phyloP scores from a whole-genome alignment of 495 filamentous ascomycete genomes.

The Filosporella fistucella region DNA sequence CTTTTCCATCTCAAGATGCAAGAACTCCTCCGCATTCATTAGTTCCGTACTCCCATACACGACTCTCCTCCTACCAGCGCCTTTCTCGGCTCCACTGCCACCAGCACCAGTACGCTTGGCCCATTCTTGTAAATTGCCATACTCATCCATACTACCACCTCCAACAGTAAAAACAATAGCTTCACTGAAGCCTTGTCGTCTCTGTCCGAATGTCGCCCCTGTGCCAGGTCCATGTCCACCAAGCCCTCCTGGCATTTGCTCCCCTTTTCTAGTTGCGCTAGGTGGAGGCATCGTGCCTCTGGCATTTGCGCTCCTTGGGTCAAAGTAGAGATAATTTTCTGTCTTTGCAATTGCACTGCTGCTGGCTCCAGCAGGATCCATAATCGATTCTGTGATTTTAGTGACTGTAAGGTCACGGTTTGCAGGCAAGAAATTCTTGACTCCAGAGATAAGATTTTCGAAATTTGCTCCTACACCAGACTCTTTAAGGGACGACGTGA shows the following conservation, averaged over 20 bases:
- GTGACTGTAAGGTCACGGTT: conserved; percentile 95
- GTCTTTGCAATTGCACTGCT: conserved; percentile 94
- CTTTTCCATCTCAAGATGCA: conserved; percentile 71
- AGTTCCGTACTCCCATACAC: conserved; percentile 96
- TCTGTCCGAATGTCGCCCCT: conserved; percentile 86
- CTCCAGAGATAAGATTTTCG: conserved; percentile 92
- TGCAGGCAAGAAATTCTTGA: conserved; percentile 95
- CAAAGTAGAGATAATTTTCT: conserved; percentile 98
- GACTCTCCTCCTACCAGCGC: conserved; percentile 60
- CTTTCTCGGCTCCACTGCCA: conserved; percentile 39
- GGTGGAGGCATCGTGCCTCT: conserved; percentile 87
- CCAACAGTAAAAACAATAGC: conserved; percentile 97
- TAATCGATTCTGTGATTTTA: conserved; percentile 96
- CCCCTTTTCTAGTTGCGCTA: conserved; percentile 43
- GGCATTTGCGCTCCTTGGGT: conserved; percentile 88
- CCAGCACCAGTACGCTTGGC: conserved; percentile 63
- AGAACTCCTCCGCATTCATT: conserved; percentile 85
- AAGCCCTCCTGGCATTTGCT: conserved; percentile 35
- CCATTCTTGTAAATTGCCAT: conserved; percentile 98
- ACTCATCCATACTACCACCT: conserved; percentile 98
- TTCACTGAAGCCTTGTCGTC: conserved; percentile 90
- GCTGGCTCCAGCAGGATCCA: conserved; percentile 89
- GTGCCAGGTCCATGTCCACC: conserved; percentile 54
- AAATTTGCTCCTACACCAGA: conserved; percentile 84
- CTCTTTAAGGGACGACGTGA: conserved; percentile 92